phyloP scores from a whole-genome alignment of 495 filamentous ascomycete species.

The Neurospora sp. region DNA sequence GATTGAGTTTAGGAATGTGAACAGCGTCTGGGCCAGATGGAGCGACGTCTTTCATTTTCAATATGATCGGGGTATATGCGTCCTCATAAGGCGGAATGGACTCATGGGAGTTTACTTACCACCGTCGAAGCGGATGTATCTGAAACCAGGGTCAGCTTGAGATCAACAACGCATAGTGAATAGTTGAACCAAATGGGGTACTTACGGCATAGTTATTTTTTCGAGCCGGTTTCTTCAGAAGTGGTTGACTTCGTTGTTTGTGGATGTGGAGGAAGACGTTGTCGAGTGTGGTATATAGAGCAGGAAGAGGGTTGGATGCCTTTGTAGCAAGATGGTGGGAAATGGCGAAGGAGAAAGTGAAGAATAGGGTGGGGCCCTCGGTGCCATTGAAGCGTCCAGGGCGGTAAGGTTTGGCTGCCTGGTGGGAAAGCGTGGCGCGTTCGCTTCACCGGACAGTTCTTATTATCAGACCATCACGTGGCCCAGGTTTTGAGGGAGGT shows the following conservation, averaged over 20 bases:
- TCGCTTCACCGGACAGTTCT: background rate
- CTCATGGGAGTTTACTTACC: background rate
- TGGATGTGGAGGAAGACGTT: background rate
- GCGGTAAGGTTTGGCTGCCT: background rate
- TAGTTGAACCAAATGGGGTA: background rate
- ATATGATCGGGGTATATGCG: no score
- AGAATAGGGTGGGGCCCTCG: background rate
- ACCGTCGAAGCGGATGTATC: background rate
- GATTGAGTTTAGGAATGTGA: no score
- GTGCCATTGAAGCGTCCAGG: background rate
- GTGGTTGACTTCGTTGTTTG: background rate
- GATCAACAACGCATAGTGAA: background rate
- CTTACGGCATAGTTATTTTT: background rate
- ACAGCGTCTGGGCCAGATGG: no score
- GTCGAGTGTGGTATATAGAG: background rate
- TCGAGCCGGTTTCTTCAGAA: background rate
- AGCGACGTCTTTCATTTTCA: no score
- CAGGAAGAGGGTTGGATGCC: background rate
- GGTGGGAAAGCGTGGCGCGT: background rate
- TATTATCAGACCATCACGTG: background rate
- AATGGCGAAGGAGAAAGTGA: background rate
- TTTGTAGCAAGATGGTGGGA: background rate
- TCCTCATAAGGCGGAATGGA: background rate
- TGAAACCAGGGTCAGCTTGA: background rate
- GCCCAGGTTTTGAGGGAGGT: background rate